Conservation (phyloP, 75 land plant genomes). For the Cryptomeria japonica region DNA sequence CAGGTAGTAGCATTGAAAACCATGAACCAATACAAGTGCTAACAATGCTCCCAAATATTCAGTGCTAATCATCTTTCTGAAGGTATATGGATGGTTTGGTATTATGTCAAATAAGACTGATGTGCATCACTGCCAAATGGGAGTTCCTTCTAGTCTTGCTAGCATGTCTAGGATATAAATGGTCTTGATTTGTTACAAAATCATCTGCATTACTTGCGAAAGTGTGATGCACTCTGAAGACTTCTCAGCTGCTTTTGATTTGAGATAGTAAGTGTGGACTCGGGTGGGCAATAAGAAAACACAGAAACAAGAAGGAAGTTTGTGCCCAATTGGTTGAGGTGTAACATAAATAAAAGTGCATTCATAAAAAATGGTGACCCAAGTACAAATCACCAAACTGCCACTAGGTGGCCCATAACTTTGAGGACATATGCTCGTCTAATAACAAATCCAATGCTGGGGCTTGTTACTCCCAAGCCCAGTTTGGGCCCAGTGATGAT, state of each 20-base stretch:
- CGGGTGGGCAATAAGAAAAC: background rate
- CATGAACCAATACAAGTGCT: background rate
- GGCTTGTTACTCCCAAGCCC: no score
- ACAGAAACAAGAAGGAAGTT: background rate
- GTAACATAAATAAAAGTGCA: no score
- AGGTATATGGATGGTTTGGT: background rate
- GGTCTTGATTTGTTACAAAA: background rate
- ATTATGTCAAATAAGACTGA: background rate
- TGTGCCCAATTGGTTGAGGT: no score
- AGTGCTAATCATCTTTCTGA: background rate
- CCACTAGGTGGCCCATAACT: no score
- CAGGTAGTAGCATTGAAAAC: background rate
- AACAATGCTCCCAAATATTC: background rate
- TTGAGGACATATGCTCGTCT: no score
- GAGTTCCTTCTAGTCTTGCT: background rate
- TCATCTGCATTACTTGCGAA: background rate
- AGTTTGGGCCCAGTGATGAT: no score
- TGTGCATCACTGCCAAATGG: no score
- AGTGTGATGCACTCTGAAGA: background rate
- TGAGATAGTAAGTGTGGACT: background rate
- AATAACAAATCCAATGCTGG: no score
- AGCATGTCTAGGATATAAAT: background rate
- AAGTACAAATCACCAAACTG: no score
- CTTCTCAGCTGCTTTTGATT: background rate
- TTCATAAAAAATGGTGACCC: no score